These are phyloP conservation scores for Epichloe bromicola DNA, from an alignment of 2,329 filamentous ascomycete genomes.

Conservation along the genomic window DNA sequence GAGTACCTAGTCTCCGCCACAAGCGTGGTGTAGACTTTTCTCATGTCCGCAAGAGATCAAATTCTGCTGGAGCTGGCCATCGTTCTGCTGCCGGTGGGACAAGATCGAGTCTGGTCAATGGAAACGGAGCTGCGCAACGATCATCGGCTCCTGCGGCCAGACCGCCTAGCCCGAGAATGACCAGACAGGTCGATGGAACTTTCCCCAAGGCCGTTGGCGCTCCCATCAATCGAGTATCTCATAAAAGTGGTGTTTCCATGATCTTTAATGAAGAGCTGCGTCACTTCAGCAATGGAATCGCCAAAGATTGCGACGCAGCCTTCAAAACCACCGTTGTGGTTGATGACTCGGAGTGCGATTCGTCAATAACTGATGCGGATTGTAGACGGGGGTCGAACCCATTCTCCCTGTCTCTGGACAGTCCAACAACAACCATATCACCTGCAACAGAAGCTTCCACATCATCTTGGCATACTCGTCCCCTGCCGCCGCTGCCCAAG, in stretches of 20 bases:
- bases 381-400: constrained; percentile 25
- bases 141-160: constrained; percentile 10
- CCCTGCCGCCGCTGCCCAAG: constrained; percentile 36
- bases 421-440: constrained; percentile 14
- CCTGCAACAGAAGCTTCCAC: constrained; percentile 17
- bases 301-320: constrained; percentile 82
- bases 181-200: constrained; percentile 12
- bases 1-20: constrained; percentile 29
- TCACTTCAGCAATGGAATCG: constrained; percentile 72
- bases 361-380: constrained; percentile 20
- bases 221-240: constrained; percentile 3
- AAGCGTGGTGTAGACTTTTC: constrained; percentile 45
- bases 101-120: constrained; percentile 7
- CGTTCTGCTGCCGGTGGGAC: constrained; percentile 5
- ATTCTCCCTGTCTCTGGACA: constrained; percentile 28
- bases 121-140: constrained; percentile 10
- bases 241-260: constrained; percentile 16
- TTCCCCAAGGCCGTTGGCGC: constrained; percentile 14
- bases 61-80: constrained; percentile 14
- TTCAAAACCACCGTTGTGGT: constrained; percentile 56
- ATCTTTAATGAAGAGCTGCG: constrained; percentile 60
- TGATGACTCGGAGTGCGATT: constrained; percentile 21
- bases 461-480: constrained; percentile 33
- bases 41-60: constrained; percentile 29
- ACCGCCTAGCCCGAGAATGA: constrained; percentile 18